These are phyloP conservation scores for Linaria vulgaris DNA, from an alignment of 257 asterid genomes.

Conservation along the genomic window DNA sequence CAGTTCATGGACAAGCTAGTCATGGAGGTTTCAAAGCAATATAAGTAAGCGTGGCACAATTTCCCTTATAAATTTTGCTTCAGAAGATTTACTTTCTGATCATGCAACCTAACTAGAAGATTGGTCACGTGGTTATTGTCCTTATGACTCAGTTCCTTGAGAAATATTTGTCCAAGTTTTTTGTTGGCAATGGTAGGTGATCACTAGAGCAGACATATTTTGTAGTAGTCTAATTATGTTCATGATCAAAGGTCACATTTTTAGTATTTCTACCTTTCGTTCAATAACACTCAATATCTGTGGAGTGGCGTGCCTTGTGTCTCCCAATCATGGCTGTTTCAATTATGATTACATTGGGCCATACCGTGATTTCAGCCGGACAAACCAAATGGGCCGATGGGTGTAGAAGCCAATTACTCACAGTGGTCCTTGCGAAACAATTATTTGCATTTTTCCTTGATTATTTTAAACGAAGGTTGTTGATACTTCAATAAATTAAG, in stretches of 20 bases:
- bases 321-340: too few species aligned
- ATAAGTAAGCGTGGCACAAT: conserved; percentile 46
- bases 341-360: too few species aligned
- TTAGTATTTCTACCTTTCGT: background rate
- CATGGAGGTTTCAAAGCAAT: conserved; percentile 61
- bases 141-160: conserved; percentile 1
- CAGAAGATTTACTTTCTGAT: conserved; percentile 10
- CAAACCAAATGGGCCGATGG: too few species aligned
- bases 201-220: conserved; percentile 14
- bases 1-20: conserved; percentile 84
- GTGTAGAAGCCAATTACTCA: too few species aligned
- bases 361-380: too few species aligned
- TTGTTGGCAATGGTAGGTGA: background rate
- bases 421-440: too few species aligned
- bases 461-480: too few species aligned
- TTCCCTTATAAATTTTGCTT: conserved; percentile 10
- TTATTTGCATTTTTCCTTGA: too few species aligned
- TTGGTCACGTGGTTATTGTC: conserved; percentile 5
- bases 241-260: conserved; percentile 8
- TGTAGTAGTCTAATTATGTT: background rate
- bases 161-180: background rate
- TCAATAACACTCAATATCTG: background rate
- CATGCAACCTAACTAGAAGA: conserved; percentile 14
- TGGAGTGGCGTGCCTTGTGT: too few species aligned
- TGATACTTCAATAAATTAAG: too few species aligned